Conservation (phyloP, 2,329 filamentous ascomycete species). For the Nothophoma quercina region DNA sequence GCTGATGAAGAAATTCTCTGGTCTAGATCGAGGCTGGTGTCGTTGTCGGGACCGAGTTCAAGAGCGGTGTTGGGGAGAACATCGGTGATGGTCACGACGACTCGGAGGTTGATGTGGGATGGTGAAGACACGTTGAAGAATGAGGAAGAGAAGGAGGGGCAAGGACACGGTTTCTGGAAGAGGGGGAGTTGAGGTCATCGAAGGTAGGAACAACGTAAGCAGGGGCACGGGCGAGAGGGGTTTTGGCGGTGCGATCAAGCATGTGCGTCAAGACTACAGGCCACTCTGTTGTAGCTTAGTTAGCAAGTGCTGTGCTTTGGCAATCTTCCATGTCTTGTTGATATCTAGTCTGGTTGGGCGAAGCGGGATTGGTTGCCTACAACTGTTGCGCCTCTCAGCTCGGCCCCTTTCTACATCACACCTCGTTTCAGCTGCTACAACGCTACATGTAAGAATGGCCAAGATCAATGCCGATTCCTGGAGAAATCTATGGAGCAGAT, state of each 20-base stretch:
- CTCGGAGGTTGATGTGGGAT: constrained; percentile 1
- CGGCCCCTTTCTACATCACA: no score
- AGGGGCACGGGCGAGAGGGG: neutral
- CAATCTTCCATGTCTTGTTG: no score
- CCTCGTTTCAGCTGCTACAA: no score
- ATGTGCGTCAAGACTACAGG: neutral
- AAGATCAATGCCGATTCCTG: no score
- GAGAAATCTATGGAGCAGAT: no score
- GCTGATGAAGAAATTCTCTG: neutral
- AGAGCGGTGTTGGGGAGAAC: neutral
- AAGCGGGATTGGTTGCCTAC: no score
- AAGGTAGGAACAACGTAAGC: neutral
- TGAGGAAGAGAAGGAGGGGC: neutral
- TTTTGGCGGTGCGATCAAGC: neutral
- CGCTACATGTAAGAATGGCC: no score
- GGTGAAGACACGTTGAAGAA: constrained; percentile 3
- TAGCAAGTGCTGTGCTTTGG: neutral
- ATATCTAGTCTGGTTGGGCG: no score
- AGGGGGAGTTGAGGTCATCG: neutral
- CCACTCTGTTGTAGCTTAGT: neutral
- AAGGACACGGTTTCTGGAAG: constrained; percentile 3
- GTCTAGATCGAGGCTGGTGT: neutral
- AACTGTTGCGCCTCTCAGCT: no score
- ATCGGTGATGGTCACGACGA: neutral
- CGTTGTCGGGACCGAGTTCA: neutral